Base-by-base conservation (phyloP, 345 rosid genomes). In the Boechera divaricarpa region DNA sequence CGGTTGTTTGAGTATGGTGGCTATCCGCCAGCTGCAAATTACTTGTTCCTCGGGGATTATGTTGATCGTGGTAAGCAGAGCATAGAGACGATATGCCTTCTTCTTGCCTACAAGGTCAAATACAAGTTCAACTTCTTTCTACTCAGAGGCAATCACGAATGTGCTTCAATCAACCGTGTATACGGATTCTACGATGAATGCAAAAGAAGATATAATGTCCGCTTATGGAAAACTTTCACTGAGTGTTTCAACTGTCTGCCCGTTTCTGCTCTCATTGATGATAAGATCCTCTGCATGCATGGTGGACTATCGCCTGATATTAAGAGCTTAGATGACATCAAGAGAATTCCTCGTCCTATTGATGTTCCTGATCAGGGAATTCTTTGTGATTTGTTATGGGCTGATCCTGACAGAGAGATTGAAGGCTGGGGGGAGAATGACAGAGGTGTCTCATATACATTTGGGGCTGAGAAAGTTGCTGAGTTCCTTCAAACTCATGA, bases 31-130 rank as follows among this genome's bases (percentile, higher is more conserved):
- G 69, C 67, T 67, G 86, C 95, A 49, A 91, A 87, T 76, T 91
- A 91, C 84, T 82, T 91, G 67, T 91, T 91, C 67, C 79, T 91
- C 74, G 95, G 97, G 72, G 95, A 91, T 49, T 91, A 90, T 81
- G 97, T 91, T 41, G 97, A 91, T 83, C 86, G 97, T 52, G 93
- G 93, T 80, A 89, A 89, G 86, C 93, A 89, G 80, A 89, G 93
- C 81, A 80, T 89, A 67, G 93, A 89, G 83, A 87, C 93, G 18
- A 86, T 88, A 70, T 86, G 92, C 66, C 92, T 88, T 82, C 87
- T 88, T 35, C 85, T 88, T 64, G 92, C 92, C 5, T 88, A 85
- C 58, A 88, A 88, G 82, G 81, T 88, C 78, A 88, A 85, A 70
- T 88, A 88, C 77, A 81, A 89, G 62, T 86, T 85, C 69, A 88